Percentiles rank a stretch among this genome's conserved stretches.
Conservation (phyloP, 139 green algal species). For the Nannochloris sp. region DNA sequence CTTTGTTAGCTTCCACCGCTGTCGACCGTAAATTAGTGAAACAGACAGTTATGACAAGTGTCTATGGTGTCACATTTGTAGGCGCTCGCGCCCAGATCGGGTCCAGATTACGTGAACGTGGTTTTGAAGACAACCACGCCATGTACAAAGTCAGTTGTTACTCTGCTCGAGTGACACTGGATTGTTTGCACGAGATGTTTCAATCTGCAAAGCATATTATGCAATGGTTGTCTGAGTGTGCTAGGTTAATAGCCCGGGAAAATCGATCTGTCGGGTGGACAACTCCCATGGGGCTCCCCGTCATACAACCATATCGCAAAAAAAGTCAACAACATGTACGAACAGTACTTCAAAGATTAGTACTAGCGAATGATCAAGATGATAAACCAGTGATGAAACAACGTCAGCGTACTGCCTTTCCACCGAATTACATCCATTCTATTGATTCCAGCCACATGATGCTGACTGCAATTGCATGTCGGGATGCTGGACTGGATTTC, state of each 20-base stretch:
- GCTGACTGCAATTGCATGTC: constrained; percentile 82
- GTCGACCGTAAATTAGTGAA: constrained; percentile 97
- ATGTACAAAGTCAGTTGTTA: constrained; percentile 61
- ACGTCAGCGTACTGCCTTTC: constrained; percentile 84
- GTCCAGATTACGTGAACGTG: constrained; percentile 67
- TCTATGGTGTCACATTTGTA: constrained; percentile 94
- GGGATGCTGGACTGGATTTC: constrained; percentile 59
- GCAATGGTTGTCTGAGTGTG: constrained; percentile 78
- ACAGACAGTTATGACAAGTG: constrained; percentile 99
- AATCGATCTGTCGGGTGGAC: constrained; percentile 67
- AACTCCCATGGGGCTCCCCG: constrained; percentile 84
- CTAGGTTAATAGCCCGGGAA: constrained; percentile 43
- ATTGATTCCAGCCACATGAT: constrained; percentile 98
- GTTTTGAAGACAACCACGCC: constrained; percentile 39
- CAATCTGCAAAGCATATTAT: constrained; percentile 75
- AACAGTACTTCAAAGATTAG: constrained; percentile 50
- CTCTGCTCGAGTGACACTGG: constrained; percentile 64
- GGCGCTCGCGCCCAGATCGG: constrained; percentile 85
- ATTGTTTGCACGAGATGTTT: constrained; percentile 78
- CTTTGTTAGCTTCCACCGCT: constrained; percentile 27
- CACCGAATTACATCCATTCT: constrained; percentile 96
- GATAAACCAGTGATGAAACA: constrained; percentile 34
- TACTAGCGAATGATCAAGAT: constrained; percentile 33
- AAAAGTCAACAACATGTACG: constrained; percentile 31
- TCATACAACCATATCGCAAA: constrained; percentile 85